Percentiles rank a stretch among this genome's conserved stretches.
phyloP scores from a whole-genome alignment of 306 rosid species.

The Vigna unguiculata region DNA sequence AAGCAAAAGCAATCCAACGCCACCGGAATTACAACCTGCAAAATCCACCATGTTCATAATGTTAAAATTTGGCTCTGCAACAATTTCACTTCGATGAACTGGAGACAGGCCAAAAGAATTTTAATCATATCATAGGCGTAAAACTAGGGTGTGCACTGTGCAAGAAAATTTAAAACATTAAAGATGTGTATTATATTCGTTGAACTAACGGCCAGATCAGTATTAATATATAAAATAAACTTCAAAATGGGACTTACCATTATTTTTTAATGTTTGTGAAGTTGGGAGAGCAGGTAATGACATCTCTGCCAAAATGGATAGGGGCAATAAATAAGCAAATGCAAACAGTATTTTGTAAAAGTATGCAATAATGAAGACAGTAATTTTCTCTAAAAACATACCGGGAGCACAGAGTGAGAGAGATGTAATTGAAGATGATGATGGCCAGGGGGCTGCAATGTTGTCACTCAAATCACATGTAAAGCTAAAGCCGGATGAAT shows the following conservation, averaged over 20 bases:
- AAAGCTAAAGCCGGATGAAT: conserved; percentile 82
- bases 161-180: not conserved
- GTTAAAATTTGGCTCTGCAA: conserved; percentile 36
- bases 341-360: conserved; percentile 19
- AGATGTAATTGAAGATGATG: conserved; percentile 81
- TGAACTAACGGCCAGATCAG: not conserved
- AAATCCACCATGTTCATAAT: conserved; percentile 37
- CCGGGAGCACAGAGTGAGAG: conserved; percentile 96
- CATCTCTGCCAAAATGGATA: conserved; percentile 75
- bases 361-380: conserved; percentile 10
- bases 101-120: not conserved
- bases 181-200: not conserved
- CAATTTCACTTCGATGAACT: conserved; percentile 1
- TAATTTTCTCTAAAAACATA: conserved; percentile 48
- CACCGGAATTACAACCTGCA: conserved; percentile 79
- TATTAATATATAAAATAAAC: not conserved
- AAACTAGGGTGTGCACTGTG: not conserved
- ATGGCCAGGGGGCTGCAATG: conserved; percentile 97
- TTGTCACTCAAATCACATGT: conserved; percentile 94
- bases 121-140: not conserved
- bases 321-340: conserved; percentile 17
- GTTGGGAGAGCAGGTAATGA: conserved; percentile 95
- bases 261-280: conserved; percentile 79
- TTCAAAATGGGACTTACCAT: conserved; percentile 64
- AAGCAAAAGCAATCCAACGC: conserved; percentile 53